These are phyloP conservation scores for Fragaria iinumae DNA, from an alignment of 306 rosid genomes.

Conservation along the genomic window DNA sequence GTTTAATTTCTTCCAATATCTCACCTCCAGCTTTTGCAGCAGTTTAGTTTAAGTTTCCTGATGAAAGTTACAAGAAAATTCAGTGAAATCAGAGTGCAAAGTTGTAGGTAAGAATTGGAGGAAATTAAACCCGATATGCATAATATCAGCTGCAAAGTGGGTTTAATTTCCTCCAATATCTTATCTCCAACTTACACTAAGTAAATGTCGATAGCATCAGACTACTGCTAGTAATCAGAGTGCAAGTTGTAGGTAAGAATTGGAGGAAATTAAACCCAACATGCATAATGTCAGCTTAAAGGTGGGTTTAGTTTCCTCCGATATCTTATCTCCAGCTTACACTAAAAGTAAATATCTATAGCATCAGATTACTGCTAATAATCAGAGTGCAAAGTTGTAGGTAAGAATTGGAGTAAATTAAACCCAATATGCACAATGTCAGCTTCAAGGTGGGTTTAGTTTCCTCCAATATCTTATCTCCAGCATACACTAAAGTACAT, in stretches of 20 bases:
- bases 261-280: background rate
- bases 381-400: background rate
- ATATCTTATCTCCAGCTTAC: background rate
- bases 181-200: background rate
- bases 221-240: background rate
- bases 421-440: background rate
- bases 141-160: background rate
- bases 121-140: background rate
- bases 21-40: background rate
- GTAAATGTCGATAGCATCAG: background rate
- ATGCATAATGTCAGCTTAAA: background rate
- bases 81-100: background rate
- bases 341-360: background rate
- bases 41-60: background rate
- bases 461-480: no score
- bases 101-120: background rate
- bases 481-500: no score
- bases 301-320: background rate
- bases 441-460: background rate
- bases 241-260: background rate
- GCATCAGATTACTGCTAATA: background rate
- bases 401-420: background rate
- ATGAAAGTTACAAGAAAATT: background rate
- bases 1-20: constrained; percentile 9
- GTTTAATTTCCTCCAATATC: background rate